Evolutionary conservation across 495 filamentous ascomycete genomes (phyloP).

Genomic region (Penicillium subrubescens): DNA sequence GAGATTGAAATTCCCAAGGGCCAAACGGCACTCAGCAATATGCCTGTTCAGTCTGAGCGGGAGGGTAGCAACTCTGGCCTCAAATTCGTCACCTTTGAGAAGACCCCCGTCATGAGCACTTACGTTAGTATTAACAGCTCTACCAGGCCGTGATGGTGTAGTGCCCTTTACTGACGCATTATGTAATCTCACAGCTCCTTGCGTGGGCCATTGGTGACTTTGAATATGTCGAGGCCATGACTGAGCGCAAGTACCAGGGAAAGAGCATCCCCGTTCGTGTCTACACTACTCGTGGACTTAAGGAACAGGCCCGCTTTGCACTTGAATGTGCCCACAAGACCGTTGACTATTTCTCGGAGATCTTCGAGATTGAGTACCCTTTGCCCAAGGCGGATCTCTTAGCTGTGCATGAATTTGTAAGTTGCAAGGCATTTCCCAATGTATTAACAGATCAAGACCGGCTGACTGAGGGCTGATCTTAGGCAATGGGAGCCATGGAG

Average conservation of each 20-base stretch:
- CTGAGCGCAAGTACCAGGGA: slow-evolving; percentile 83
- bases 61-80: slow-evolving; percentile 60
- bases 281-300: slow-evolving; percentile 88
- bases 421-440: slow-evolving; percentile 20
- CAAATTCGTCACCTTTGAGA: slow-evolving; percentile 82
- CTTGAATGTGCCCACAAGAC: slow-evolving; percentile 84
- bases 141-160: neutral
- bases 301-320: slow-evolving; percentile 84
- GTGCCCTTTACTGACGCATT: neutral
- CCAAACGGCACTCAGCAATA: slow-evolving; percentile 88
- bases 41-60: slow-evolving; percentile 75
- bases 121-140: slow-evolving; percentile 53
- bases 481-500: slow-evolving; percentile 73
- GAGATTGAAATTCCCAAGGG: slow-evolving; percentile 86
- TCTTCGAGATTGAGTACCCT: slow-evolving; percentile 92
- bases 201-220: slow-evolving; percentile 98
- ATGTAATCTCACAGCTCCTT: slow-evolving; percentile 56
- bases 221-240: slow-evolving; percentile 90
- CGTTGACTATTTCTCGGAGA: slow-evolving; percentile 92
- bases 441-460: neutral
- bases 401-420: slow-evolving; percentile 94
- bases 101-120: slow-evolving; percentile 93
- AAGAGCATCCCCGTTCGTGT: slow-evolving; percentile 90
- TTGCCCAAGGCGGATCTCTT: slow-evolving; percentile 93
- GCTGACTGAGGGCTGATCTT: slow-evolving; percentile 33